Base-by-base conservation (phyloP, 2,329 filamentous ascomycete species). In the Stemphylium beticola region DNA sequence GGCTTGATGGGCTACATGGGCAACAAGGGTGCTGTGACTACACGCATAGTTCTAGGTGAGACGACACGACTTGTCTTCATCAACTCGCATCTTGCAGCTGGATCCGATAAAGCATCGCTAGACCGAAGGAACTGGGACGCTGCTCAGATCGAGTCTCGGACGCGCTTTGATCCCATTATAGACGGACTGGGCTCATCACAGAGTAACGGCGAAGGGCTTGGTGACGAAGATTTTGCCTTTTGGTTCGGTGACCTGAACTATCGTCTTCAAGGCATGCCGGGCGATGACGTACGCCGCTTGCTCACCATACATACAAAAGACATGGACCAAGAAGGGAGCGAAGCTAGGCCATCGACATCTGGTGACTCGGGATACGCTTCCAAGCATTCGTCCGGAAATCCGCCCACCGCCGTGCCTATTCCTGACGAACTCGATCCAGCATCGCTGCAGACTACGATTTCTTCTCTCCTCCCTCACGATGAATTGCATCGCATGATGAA, bases 181-280 rank as follows among this genome's bases (percentile, higher is more conserved):
- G 83, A 88, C 53, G 79, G 83, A 0, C 87, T 90, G 8, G 85
- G 89, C 5, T 78, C 84, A 1, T 81, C 87, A 2, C 79, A 83
- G 53, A 76, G 71, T 2, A 73, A 76, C 33, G 86, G 87, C n/a
- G 85, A 88, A 18, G 84, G 81, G 32, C 88, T 99, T 60, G 93
- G 91, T 1, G 90, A 96, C 34, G 93, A 96, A 62, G 95, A 99
- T 69, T 92, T 97, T 76, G 87, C 88, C 0, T 97, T 99, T 69
- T 98, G 93, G 92, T 91, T 96, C 68, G 95, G 95, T 6, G 95
- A 99, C 74, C 81, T 99, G 37, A 99, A 99, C 73, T 99, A 97
- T 71, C 86, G 95, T 29, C 82, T 99, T 0, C 91, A 96, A 45
- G 91, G 89, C 39, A 84, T 98, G 43, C 91, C 93, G 0, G 93